A percentile compares a stretch with the other conserved stretches of the same genome.
Evolutionary conservation across 2,329 filamentous ascomycete species (phyloP).

Genomic region (Neofusicoccum cordaticola): DNA sequence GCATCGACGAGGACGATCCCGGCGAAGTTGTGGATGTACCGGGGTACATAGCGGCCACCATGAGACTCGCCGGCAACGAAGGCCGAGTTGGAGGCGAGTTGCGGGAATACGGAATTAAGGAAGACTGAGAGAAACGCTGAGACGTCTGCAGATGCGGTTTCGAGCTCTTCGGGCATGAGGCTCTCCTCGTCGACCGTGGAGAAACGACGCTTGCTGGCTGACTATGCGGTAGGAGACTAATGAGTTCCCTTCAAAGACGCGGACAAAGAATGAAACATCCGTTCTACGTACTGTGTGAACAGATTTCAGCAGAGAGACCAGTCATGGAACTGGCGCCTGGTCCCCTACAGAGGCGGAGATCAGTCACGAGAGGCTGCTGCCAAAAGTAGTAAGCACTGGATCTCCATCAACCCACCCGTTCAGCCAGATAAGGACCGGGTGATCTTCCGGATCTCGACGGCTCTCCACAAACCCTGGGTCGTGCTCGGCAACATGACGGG

Average conservation of each 20-base stretch:
- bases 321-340: not conserved
- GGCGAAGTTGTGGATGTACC: not conserved
- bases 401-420: not conserved
- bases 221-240: not conserved
- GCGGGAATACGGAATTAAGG: not conserved
- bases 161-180: not conserved
- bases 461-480: slow-evolving; percentile 3
- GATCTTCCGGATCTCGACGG: not conserved
- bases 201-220: not conserved
- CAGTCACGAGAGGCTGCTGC: not conserved
- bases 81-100: not conserved
- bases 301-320: not conserved
- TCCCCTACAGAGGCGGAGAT: not conserved
- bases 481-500: not conserved
- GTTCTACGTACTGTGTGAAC: too few relatives aligned
- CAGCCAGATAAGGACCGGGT: not conserved
- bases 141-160: not conserved
- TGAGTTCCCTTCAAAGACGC: not conserved
- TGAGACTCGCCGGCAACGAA: not conserved
- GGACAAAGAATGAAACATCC: too few relatives aligned
- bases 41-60: not conserved
- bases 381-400: not conserved
- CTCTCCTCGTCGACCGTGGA: not conserved
- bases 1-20: not conserved
- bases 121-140: not conserved